A percentile compares a stretch with the other conserved stretches of the same genome.
These are phyloP conservation scores for Neurospora tetrasperma DNA, from an alignment of 495 filamentous ascomycete genomes.

Conservation along the genomic window DNA sequence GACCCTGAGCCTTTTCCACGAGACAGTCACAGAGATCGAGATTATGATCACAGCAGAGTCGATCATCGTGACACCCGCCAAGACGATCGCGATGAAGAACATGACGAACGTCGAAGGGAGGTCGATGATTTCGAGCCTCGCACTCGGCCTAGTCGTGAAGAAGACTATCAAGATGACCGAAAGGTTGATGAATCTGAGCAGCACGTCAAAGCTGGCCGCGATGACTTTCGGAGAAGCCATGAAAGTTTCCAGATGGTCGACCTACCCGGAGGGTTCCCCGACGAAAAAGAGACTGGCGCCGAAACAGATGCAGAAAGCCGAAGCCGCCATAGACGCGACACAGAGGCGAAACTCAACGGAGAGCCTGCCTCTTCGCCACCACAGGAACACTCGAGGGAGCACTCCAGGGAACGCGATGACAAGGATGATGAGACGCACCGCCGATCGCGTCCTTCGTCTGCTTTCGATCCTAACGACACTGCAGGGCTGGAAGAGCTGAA, in stretches of 20 bases:
- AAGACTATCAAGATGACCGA: not conserved
- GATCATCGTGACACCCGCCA: not conserved
- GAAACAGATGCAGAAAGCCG: constrained; percentile 4
- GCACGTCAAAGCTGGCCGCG: not conserved
- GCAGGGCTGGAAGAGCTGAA: constrained; percentile 36
- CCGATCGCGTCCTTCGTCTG: constrained; percentile 22
- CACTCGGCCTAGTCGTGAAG: not conserved
- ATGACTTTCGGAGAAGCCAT: not conserved
- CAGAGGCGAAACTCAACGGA: constrained; percentile 20
- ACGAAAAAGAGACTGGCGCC: not conserved
- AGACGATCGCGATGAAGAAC: not conserved
- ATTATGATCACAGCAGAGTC: not conserved
- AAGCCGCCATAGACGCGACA: constrained; percentile 8
- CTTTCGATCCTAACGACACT: constrained; percentile 44
- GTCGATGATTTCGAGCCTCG: not conserved
- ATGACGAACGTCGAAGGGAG: constrained; percentile 13
- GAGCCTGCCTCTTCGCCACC: constrained; percentile 11
- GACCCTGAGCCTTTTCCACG: constrained; percentile 15
- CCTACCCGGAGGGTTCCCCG: not conserved
- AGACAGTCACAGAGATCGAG: constrained; percentile 10
- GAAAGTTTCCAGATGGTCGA: not conserved
- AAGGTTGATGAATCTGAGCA: not conserved
- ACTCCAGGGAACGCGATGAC: constrained; percentile 1
- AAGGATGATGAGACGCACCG: constrained; percentile 15
- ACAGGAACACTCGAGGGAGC: not conserved